These are phyloP conservation scores for Fusarium sp. DNA, from an alignment of 2,329 filamentous ascomycete genomes.

Conservation along the genomic window DNA sequence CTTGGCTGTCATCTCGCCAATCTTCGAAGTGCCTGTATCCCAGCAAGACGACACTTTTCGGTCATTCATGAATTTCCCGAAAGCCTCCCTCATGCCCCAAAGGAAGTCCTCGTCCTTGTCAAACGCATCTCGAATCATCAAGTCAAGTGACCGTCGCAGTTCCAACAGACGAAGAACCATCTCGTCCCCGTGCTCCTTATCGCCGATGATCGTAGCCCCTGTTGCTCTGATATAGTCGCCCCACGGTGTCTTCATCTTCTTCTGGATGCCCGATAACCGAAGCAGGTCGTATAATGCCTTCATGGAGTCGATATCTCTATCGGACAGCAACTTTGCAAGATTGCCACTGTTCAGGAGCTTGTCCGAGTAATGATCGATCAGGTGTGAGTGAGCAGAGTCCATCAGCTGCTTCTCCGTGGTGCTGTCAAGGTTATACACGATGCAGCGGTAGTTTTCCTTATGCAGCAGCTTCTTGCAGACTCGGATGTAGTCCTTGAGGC, in stretches of 20 bases:
- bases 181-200: constrained; percentile 80
- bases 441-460: constrained; percentile 80
- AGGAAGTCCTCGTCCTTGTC: constrained; percentile 80
- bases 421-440: constrained; percentile 83
- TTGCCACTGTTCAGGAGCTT: constrained; percentile 75
- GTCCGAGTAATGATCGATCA: constrained; percentile 76
- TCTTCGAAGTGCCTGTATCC: constrained; percentile 89
- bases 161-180: constrained; percentile 89
- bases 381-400: constrained; percentile 75
- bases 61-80: constrained; percentile 93
- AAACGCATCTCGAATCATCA: constrained; percentile 82
- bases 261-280: constrained; percentile 76
- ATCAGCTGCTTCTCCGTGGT: constrained; percentile 85
- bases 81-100: constrained; percentile 84
- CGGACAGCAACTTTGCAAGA: constrained; percentile 79
- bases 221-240: constrained; percentile 81
- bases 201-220: constrained; percentile 82
- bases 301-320: constrained; percentile 76
- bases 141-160: constrained; percentile 83
- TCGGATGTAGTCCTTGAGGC: constrained; percentile 81
- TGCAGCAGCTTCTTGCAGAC: constrained; percentile 77
- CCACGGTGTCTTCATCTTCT: constrained; percentile 79
- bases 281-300: constrained; percentile 84
- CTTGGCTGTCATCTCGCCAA: constrained; percentile 98
- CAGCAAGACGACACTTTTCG: constrained; percentile 78